Conservation (phyloP, 164 flowering plant genomes). For the Protea cynaroides region DNA sequence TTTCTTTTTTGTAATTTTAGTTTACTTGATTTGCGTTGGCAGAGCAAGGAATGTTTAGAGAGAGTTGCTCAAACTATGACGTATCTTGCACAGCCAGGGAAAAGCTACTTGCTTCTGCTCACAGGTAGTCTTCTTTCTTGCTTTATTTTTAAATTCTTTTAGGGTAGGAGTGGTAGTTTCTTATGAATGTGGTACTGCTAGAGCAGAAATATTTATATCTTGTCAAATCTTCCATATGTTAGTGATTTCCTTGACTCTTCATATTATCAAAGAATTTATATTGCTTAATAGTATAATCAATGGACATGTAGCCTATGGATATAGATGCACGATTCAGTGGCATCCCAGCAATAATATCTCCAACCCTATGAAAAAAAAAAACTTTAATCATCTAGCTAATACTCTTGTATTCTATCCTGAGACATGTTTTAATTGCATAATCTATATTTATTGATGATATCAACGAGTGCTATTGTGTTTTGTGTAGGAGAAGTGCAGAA, state of each 20-base stretch:
- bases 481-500: slow-evolving; percentile 75
- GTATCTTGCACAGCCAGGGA: slow-evolving; percentile 54
- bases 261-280: too few relatives aligned
- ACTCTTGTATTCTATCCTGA: not conserved
- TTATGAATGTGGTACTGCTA: not conserved
- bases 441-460: not conserved
- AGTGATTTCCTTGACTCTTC: too few relatives aligned
- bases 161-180: too few relatives aligned
- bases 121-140: slow-evolving; percentile 46
- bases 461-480: not conserved
- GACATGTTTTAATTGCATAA: not conserved
- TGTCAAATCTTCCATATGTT: too few relatives aligned
- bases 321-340: not conserved
- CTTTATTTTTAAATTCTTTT: not conserved
- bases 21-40: slow-evolving; percentile 14
- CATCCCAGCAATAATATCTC: not conserved
- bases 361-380: not conserved
- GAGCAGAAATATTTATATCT: not conserved
- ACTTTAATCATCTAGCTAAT: not conserved
- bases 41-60: slow-evolving; percentile 95
- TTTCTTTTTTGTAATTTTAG: not conserved
- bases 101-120: slow-evolving; percentile 56
- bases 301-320: too few relatives aligned
- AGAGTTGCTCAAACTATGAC: slow-evolving; percentile 66
- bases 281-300: too few relatives aligned